Conservation (phyloP, 2,329 filamentous ascomycete species). For the Fusarium solani-melongenae region DNA sequence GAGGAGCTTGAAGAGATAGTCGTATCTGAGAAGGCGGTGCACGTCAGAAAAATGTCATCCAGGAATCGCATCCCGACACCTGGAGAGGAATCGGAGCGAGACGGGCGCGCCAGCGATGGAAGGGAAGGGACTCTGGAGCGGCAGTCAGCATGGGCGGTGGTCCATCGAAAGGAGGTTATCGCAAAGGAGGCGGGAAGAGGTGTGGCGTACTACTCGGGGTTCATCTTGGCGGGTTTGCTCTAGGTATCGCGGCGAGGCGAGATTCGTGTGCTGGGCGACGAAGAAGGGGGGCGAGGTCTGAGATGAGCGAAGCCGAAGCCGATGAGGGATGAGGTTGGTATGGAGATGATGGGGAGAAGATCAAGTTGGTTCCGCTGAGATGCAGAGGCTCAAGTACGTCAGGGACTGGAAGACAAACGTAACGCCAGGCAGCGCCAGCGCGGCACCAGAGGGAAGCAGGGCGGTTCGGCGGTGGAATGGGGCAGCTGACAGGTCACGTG, state of each 20-base stretch:
- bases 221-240: slow-evolving; percentile 71
- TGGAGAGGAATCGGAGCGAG: neutral
- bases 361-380: slow-evolving; percentile 41
- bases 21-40: slow-evolving; percentile 77
- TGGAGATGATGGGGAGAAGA: slow-evolving; percentile 43
- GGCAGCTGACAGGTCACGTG: slow-evolving; percentile 47
- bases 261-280: slow-evolving; percentile 10
- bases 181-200: slow-evolving; percentile 40
- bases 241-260: slow-evolving; percentile 18
- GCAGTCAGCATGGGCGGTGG: slow-evolving; percentile 39
- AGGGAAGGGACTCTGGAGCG: slow-evolving; percentile 40
- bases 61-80: slow-evolving; percentile 16
- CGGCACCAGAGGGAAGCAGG: slow-evolving; percentile 25
- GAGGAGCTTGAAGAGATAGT: slow-evolving; percentile 99
- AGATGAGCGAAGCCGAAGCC: slow-evolving; percentile 11
- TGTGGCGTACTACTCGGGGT: slow-evolving; percentile 86
- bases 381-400: slow-evolving; percentile 49
- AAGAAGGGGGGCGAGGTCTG: slow-evolving; percentile 3
- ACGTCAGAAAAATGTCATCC: slow-evolving; percentile 40
- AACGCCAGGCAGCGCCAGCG: slow-evolving; percentile 45
- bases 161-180: slow-evolving; percentile 46
- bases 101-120: slow-evolving; percentile 12
- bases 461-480: slow-evolving; percentile 32
- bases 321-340: slow-evolving; percentile 32
- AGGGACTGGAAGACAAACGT: slow-evolving; percentile 46